A percentile compares a stretch with the other conserved stretches of the same genome.
Evolutionary conservation across 2,329 filamentous ascomycete genomes (phyloP).

Genomic region (Bimuria novae-zelandiae): DNA sequence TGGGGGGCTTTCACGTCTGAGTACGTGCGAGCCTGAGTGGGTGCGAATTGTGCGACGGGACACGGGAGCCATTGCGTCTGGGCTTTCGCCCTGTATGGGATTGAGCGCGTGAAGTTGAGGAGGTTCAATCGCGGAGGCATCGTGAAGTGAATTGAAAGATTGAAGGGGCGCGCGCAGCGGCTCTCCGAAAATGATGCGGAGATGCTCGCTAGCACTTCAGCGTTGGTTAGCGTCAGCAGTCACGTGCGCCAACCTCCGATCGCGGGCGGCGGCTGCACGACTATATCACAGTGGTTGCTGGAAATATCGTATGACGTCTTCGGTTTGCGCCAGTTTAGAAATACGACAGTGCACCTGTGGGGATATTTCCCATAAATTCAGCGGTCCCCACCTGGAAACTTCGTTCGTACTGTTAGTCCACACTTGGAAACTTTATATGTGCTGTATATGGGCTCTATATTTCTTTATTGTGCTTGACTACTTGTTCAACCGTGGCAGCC

Average conservation of each 20-base stretch:
- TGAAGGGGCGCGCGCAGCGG: conserved; percentile 6
- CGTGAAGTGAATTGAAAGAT: conserved; percentile 24
- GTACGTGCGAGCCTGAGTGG: conserved; percentile 37
- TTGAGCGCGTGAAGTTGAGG: conserved; percentile 34
- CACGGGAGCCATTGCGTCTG: conserved; percentile 36
- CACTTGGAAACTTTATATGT: no score
- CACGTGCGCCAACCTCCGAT: conserved; percentile 28
- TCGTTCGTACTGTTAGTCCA: no score
- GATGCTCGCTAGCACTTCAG: conserved; percentile 9
- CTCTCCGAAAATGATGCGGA: conserved; percentile 23
- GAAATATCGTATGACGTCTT: no score
- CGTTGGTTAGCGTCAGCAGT: conserved; percentile 6
- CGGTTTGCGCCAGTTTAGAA: no score
- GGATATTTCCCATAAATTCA: no score
- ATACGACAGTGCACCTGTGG: no score
- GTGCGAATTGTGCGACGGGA: conserved; percentile 23
- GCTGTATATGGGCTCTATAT: no score
- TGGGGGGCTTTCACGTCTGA: conserved; percentile 36
- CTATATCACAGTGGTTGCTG: no score
- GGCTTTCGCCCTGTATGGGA: conserved; percentile 38
- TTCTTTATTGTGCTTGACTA: no score
- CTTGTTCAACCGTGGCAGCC: no score
- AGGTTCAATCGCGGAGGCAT: conserved; percentile 48
- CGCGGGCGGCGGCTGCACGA: no score
- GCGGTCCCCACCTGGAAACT: no score